Conservation (phyloP, 176 grass and related monocot species). For the Phyllostachys edulis region DNA sequence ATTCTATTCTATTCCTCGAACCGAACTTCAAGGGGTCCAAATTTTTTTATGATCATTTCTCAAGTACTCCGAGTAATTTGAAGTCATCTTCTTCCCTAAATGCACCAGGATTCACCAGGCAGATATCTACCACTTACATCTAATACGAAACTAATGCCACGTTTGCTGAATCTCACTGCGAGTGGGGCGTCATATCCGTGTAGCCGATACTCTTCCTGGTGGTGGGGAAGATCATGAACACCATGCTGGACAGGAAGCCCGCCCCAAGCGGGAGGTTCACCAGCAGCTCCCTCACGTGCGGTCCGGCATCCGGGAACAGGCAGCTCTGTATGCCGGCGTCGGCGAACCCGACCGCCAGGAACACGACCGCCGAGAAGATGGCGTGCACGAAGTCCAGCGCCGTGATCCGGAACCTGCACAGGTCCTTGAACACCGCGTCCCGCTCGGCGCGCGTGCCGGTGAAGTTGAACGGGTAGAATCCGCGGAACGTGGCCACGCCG, state of each 20-base stretch:
- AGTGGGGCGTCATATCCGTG: conserved; percentile 13
- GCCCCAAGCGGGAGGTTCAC: conserved; percentile 49
- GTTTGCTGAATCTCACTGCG: not conserved
- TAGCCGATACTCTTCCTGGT: too few relatives aligned
- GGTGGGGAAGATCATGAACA: too few relatives aligned
- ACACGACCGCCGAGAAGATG: conserved; percentile 51
- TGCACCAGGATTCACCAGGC: not conserved
- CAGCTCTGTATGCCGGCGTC: conserved; percentile 48
- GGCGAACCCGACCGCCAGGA: conserved; percentile 51
- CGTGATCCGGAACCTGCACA: conserved; percentile 33
- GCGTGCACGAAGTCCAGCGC: conserved; percentile 54
- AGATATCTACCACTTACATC: not conserved
- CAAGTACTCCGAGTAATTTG: not conserved
- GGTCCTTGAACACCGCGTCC: conserved; percentile 16
- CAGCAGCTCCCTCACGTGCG: conserved; percentile 48
- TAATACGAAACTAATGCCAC: not conserved
- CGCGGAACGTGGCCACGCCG: conserved; percentile 31
- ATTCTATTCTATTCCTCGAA: too few relatives aligned
- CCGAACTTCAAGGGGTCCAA: too few relatives aligned
- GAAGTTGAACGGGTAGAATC: conserved; percentile 39
- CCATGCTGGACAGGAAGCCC: not conserved
- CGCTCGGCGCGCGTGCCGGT: not conserved
- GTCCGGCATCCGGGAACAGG: conserved; percentile 46
- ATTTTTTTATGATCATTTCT: not conserved
- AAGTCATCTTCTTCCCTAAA: not conserved